Percentiles rank a stretch among this genome's conserved stretches.
Evolutionary conservation across 2,329 filamentous ascomycete species (phyloP).

Genomic region (Curvularia eragrostidis): DNA sequence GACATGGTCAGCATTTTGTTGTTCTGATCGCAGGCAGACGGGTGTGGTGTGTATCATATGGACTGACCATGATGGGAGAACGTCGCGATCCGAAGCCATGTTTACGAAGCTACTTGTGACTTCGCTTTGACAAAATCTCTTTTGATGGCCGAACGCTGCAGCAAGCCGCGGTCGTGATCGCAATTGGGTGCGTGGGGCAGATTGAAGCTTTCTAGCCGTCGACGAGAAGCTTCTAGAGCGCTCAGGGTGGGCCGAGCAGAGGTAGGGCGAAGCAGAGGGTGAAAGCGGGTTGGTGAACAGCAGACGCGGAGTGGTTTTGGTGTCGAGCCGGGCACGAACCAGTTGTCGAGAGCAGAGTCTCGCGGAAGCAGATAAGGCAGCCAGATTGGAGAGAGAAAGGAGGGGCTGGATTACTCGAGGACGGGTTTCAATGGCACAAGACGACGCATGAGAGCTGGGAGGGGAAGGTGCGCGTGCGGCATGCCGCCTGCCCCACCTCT

Average conservation of each 20-base stretch:
- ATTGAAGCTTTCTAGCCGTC: constrained; percentile 27
- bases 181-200: constrained; percentile 25
- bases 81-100: constrained; percentile 57
- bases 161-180: constrained; percentile 24
- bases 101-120: constrained; percentile 41
- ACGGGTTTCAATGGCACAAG: constrained; percentile 28
- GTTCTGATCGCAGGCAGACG: neutral
- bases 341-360: constrained; percentile 47
- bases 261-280: constrained; percentile 8
- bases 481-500: constrained; percentile 23
- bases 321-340: constrained; percentile 30
- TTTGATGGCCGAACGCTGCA: constrained; percentile 25
- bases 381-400: constrained; percentile 40
- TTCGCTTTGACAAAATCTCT: constrained; percentile 43
- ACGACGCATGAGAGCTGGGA: constrained; percentile 20
- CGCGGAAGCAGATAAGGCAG: constrained; percentile 37
- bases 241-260: constrained; percentile 12
- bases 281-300: constrained; percentile 16
- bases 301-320: constrained; percentile 20
- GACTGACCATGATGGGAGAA: constrained; percentile 54
- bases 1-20: constrained; percentile 23
- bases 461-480: constrained; percentile 27
- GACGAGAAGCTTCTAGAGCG: constrained; percentile 28
- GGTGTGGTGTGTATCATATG: neutral
- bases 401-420: constrained; percentile 8